These are phyloP conservation scores for Raffaelea ambrosiae DNA, from an alignment of 2,329 filamentous ascomycete genomes.

Conservation along the genomic window DNA sequence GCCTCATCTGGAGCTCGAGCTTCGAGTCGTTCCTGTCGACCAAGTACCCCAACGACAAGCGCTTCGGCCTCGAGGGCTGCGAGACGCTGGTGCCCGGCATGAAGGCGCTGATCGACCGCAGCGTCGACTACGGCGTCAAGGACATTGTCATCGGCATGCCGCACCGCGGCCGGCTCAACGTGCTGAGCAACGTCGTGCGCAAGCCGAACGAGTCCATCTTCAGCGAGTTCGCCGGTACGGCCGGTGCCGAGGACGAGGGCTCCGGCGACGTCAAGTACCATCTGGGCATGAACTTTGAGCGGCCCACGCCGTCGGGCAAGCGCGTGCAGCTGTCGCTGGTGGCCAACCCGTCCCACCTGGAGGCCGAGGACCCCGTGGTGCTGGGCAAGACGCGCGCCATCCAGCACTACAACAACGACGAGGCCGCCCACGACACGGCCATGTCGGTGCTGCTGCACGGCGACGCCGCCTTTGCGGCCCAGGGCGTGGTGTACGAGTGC, in stretches of 20 bases:
- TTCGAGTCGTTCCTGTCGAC: slow-evolving; percentile 94
- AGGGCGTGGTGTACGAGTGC: slow-evolving; percentile 97
- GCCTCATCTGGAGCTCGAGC: slow-evolving; percentile 96
- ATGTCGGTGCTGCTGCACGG: slow-evolving; percentile 96
- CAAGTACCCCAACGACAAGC: slow-evolving; percentile 99
- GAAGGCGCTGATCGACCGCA: slow-evolving; percentile 98
- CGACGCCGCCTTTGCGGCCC: slow-evolving; percentile 92
- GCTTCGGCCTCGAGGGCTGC: slow-evolving; percentile 95
- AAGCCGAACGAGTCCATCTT: slow-evolving; percentile 99
- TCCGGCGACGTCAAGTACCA: slow-evolving; percentile 99
- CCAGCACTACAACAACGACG: slow-evolving; percentile 97
- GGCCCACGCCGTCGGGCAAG: slow-evolving; percentile 94
- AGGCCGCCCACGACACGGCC: slow-evolving; percentile 76
- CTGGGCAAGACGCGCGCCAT: slow-evolving; percentile 96
- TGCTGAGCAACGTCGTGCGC: slow-evolving; percentile 94
- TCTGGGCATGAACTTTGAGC: slow-evolving; percentile 99
- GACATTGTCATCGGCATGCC: slow-evolving; percentile 99
- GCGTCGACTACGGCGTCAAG: slow-evolving; percentile 96
- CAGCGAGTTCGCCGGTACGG: slow-evolving; percentile 87
- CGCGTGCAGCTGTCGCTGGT: slow-evolving; percentile 98
- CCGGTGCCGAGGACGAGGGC: slow-evolving; percentile 85
- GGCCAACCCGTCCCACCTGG: slow-evolving; percentile 95
- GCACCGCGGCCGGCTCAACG: slow-evolving; percentile 95
- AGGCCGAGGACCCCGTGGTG: slow-evolving; percentile 96
- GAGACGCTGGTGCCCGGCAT: slow-evolving; percentile 96